Evolutionary conservation across 768 basidiomycete species (phyloP), one percentile per base, ranked within the genome.

Genomic region (Podaxis sp.): DNA sequence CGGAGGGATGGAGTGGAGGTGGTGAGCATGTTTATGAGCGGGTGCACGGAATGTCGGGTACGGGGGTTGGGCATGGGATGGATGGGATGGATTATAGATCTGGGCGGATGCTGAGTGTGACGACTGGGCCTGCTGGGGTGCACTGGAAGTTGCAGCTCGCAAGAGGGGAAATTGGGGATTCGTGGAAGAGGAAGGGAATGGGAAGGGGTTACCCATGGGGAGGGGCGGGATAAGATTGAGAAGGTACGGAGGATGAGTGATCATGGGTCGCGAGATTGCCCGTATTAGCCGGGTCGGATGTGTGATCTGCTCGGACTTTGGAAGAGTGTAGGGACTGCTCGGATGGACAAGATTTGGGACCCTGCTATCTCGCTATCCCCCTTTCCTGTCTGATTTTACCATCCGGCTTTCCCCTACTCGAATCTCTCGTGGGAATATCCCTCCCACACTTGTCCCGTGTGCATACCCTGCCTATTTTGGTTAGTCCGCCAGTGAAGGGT

Each of bases 21-120:
- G 90, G 70, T 93, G 92, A 0, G 91, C 91, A 78, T 93, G 90
- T 65, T 88, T 91, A 73, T 93, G 92, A 1, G 92, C 91, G 6
- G 89, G 89, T 1, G 89, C 83, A 63, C 79, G 82, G 75, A 88
- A 89, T 0, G 80, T 67, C 7, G 69, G 63, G 9, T 48, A 42
- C 9, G 53, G 25, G 18, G 57, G 59, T 38, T 65, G 40, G 18
- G 68, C 47, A 46, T 69, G 69, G 27, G 16, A 44, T 44, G 16
- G 4, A 18, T 44, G 18, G 66, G 65, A 32, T 2, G 51, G 51
- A n/a, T 51, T 44, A 11, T 52, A 40, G 9, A 46, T 52, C 4
- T 28, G 51, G 9, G 18, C n/a, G 25, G 28, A 27, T 13, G 38
- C n/a, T 28, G 23, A 21, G 13, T 48, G 32, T 10, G 16, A 23